These are phyloP conservation scores for Senna siamea DNA, from an alignment of 306 rosid species.

Conservation along the genomic window DNA sequence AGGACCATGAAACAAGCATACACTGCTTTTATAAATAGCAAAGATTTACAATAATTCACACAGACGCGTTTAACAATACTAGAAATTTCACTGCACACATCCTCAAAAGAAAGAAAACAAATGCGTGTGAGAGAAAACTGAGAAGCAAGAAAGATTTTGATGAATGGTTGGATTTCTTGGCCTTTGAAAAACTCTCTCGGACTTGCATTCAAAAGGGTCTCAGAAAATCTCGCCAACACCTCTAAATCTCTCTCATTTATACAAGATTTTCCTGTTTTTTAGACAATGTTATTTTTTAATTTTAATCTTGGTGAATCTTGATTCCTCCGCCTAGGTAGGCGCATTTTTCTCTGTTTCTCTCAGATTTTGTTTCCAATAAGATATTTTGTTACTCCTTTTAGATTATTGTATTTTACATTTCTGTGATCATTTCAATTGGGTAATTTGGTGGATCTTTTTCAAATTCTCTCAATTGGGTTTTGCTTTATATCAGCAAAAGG, in stretches of 20 bases:
- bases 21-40: constrained; percentile 27
- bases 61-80: neutral
- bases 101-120: neutral
- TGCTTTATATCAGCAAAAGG: neutral
- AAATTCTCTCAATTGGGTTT: constrained; percentile 21
- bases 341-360: constrained; percentile 41
- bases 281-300: no score
- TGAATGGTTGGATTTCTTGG: constrained; percentile 60
- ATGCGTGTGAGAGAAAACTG: no score
- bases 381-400: constrained; percentile 44
- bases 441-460: constrained; percentile 34
- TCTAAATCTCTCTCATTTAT: constrained; percentile 1
- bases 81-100: constrained; percentile 24
- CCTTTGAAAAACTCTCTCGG: constrained; percentile 40
- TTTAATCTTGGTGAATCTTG: neutral
- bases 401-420: constrained; percentile 33
- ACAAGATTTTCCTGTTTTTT: no score
- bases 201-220: constrained; percentile 37
- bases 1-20: neutral
- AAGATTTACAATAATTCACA: constrained; percentile 34
- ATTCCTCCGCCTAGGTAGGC: constrained; percentile 30
- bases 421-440: constrained; percentile 39
- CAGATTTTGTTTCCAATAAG: constrained; percentile 40
- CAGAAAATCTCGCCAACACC: constrained; percentile 49
- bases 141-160: constrained; percentile 44